phyloP scores from a whole-genome alignment of 1,284 basidiomycete genomes.

The Cutaneotrichosporon curvatum region DNA sequence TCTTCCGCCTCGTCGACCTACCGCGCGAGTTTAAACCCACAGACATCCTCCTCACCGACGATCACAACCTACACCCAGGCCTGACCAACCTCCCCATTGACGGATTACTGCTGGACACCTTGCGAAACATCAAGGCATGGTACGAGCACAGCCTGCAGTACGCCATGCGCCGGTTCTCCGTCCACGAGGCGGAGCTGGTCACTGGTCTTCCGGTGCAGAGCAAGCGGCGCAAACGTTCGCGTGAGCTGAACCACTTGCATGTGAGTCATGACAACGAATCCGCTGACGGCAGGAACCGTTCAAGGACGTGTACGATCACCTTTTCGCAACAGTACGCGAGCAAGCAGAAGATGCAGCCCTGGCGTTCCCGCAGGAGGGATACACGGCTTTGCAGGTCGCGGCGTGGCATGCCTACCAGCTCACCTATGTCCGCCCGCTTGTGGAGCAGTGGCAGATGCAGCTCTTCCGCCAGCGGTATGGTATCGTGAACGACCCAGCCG shows the following conservation, averaged over 20 bases:
- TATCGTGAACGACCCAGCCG: no score
- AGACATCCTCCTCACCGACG: slow-evolving; percentile 15
- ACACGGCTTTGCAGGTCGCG: slow-evolving; percentile 24
- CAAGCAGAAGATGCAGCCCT: slow-evolving; percentile 15
- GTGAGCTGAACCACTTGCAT: slow-evolving; percentile 17
- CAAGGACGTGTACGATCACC: slow-evolving; percentile 24
- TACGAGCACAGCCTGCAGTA: slow-evolving; percentile 33
- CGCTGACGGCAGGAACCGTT: slow-evolving; percentile 29
- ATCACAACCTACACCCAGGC: slow-evolving; percentile 11
- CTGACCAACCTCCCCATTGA: slow-evolving; percentile 22
- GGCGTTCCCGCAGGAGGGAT: slow-evolving; percentile 4
- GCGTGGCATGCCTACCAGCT: slow-evolving; percentile 36
- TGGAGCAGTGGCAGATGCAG: slow-evolving; percentile 27
- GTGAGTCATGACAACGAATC: background rate
- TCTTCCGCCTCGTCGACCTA: slow-evolving; percentile 37
- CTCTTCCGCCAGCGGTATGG: slow-evolving; percentile 2
- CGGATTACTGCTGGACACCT: slow-evolving; percentile 18
- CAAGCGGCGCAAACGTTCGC: slow-evolving; percentile 29
- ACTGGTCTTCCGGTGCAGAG: slow-evolving; percentile 34
- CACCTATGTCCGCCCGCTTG: slow-evolving; percentile 29
- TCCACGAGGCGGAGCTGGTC: slow-evolving; percentile 34
- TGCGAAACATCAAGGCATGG: slow-evolving; percentile 30
- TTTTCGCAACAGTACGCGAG: slow-evolving; percentile 20
- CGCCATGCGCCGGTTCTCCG: slow-evolving; percentile 34
- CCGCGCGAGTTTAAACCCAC: slow-evolving; percentile 29